Conservation (phyloP, 495 filamentous ascomycete genomes). For the Xylaria sp. region DNA sequence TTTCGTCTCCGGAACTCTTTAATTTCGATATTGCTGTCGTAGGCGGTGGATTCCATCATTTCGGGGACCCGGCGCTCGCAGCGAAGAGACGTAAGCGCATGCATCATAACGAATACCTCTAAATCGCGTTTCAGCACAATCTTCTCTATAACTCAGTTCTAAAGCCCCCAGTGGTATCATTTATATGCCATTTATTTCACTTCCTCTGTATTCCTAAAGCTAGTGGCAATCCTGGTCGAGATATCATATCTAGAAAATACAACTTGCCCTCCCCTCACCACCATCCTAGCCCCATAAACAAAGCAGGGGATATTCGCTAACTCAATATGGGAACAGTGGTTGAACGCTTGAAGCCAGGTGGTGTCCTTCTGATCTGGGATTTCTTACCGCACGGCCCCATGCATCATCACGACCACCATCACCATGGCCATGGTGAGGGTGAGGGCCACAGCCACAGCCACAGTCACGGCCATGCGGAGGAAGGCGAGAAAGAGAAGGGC, state of each 20-base stretch:
- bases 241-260: not conserved
- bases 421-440: slow-evolving; percentile 37
- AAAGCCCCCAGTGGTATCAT: not conserved
- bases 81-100: slow-evolving; percentile 49
- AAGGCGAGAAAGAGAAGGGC: not conserved
- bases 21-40: slow-evolving; percentile 70
- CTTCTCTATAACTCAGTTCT: not conserved
- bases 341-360: slow-evolving; percentile 66
- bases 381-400: slow-evolving; percentile 57
- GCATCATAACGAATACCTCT: not conserved
- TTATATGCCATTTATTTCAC: not conserved
- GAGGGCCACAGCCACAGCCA: slow-evolving; percentile 19
- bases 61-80: slow-evolving; percentile 65
- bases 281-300: not conserved
- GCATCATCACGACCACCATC: slow-evolving; percentile 27
- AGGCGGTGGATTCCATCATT: slow-evolving; percentile 76
- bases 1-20: slow-evolving; percentile 57
- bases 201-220: not conserved
- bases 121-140: not conserved
- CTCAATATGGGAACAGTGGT: slow-evolving; percentile 44
- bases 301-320: not conserved
- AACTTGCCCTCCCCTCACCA: not conserved
- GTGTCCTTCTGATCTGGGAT: slow-evolving; percentile 70
- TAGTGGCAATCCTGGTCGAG: not conserved
- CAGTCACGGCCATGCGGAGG: not conserved